phyloP scores from a whole-genome alignment of 352 stramenopile genomes.

The Elongisporangium prolatum region DNA sequence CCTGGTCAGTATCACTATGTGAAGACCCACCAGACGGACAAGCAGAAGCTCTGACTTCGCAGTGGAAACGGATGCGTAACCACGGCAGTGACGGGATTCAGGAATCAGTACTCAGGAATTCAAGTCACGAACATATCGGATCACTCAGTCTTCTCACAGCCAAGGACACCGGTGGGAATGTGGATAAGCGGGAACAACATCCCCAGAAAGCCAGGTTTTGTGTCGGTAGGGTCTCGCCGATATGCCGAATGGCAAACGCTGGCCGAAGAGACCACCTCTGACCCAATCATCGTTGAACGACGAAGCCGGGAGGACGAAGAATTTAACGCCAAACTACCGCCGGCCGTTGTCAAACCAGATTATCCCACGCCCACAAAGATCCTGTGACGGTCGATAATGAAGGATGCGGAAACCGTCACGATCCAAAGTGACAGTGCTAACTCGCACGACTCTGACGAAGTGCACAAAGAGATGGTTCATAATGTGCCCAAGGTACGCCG shows the following conservation, averaged over 20 bases:
- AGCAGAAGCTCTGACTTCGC: conserved; percentile 8
- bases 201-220: conserved; percentile 7
- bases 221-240: conserved; percentile 5
- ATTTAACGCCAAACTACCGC: no score
- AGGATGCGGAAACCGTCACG: no score
- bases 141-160: not conserved
- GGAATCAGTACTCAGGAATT: not conserved
- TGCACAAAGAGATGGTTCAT: no score
- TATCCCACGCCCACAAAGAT: no score
- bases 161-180: conserved; percentile 1
- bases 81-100: not conserved
- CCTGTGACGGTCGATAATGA: no score
- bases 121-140: conserved; percentile 6
- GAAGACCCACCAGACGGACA: not conserved
- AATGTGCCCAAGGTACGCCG: no score
- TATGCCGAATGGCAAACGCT: conserved; percentile 13
- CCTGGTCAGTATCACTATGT: not conserved
- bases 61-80: conserved; percentile 4
- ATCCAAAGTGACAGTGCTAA: no score
- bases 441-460: no score
- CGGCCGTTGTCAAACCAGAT: no score
- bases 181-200: conserved; percentile 4
- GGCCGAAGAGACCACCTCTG: conserved; percentile 1
- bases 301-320: no score
- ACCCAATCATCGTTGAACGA: no score